phyloP scores from a whole-genome alignment of 2,329 filamentous ascomycete genomes.

The Claviceps africana region DNA sequence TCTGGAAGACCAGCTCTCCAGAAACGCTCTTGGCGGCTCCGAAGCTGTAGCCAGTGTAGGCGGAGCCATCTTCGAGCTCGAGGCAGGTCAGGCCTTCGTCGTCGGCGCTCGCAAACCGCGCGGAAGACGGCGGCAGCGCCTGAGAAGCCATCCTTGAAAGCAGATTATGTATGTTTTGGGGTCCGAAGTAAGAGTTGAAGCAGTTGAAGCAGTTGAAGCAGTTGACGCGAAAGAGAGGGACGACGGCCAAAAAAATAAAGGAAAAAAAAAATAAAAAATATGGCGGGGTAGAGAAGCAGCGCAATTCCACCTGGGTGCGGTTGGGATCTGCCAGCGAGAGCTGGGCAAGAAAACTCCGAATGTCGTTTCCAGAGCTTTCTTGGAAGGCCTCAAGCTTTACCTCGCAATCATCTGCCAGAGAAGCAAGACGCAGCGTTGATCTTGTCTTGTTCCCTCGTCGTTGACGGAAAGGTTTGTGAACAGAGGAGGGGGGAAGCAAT shows the following conservation, averaged over 20 bases:
- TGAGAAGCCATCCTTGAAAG: conserved; percentile 18
- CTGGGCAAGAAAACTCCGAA: conserved; percentile 20
- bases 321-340: conserved; percentile 19
- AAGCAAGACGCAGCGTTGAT: conserved; percentile 6
- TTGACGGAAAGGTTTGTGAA: conserved; percentile 5
- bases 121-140: conserved; percentile 42
- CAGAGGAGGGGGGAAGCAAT: conserved; percentile 2
- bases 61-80: conserved; percentile 81
- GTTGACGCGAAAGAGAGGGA: not conserved
- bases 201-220: not conserved
- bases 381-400: conserved; percentile 23
- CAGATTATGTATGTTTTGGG: not conserved
- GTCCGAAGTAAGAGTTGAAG: not conserved
- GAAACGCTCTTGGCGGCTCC: conserved; percentile 88
- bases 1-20: conserved; percentile 97
- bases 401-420: conserved; percentile 24
- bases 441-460: conserved; percentile 5
- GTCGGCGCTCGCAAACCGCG: conserved; percentile 37
- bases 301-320: conserved; percentile 10
- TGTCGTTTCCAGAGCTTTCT: conserved; percentile 23
- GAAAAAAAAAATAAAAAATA: not conserved
- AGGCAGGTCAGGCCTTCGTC: conserved; percentile 62
- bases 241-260: not conserved
- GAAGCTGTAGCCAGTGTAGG: conserved; percentile 93
- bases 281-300: conserved; percentile 19